Conservation (phyloP, 805 yeast genomes). For the Zygoascus flipseniorum region DNA sequence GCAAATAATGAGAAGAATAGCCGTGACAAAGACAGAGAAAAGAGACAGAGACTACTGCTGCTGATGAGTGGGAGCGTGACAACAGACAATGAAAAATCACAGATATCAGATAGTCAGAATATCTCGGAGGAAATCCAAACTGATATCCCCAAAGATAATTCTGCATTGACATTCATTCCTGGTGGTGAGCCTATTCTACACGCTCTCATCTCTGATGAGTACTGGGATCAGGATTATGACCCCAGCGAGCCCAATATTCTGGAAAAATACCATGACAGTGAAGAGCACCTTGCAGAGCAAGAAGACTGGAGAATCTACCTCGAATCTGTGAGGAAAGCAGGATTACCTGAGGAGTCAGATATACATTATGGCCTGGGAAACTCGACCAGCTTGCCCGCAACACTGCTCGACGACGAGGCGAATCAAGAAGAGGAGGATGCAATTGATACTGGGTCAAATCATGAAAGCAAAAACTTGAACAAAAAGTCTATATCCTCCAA, state of each 20-base stretch:
- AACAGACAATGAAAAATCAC: no score
- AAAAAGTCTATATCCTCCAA: constrained; percentile 2
- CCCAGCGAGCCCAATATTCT: constrained; percentile 10
- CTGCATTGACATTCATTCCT: neutral
- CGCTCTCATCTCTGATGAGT: neutral
- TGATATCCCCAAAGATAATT: neutral
- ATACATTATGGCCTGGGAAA: neutral
- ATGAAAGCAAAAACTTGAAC: neutral
- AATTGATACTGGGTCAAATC: neutral
- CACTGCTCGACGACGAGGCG: neutral
- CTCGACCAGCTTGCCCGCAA: neutral
- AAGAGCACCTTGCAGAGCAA: constrained; percentile 9
- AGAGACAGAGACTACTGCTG: neutral
- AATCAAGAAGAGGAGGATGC: neutral
- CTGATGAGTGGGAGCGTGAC: no score
- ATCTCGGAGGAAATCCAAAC: no score
- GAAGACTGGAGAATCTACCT: constrained; percentile 14
- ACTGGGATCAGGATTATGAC: constrained; percentile 15
- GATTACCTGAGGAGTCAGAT: constrained; percentile 3
- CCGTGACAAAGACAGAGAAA: neutral
- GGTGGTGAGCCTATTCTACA: neutral
- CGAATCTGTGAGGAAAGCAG: neutral
- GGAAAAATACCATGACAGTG: constrained; percentile 7
- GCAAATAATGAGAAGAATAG: neutral
- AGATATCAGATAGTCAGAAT: no score